Percentiles rank a stretch among this genome's conserved stretches.
These are phyloP conservation scores for Populus hybrid DNA, from an alignment of 441 rosid species.

Conservation along the genomic window DNA sequence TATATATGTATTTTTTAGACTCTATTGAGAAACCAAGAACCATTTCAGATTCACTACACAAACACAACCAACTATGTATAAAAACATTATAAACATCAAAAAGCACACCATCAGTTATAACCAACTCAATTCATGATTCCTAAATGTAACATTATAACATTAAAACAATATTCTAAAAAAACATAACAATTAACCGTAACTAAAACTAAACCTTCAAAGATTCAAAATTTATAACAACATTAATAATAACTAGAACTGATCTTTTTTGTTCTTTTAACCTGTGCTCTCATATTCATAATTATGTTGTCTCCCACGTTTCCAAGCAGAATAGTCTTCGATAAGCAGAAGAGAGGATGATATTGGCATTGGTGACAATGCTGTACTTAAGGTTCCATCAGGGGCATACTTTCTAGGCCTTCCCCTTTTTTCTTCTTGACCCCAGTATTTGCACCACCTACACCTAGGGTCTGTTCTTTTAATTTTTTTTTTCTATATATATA, in stretches of 20 bases:
- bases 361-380: slow-evolving; percentile 67
- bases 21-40: slow-evolving; percentile 10
- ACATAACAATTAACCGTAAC: background rate
- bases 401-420: too few species aligned
- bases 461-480: too few species aligned
- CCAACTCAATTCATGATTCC: slow-evolving; percentile 5
- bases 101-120: background rate
- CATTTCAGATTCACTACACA: slow-evolving; percentile 6
- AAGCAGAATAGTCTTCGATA: slow-evolving; percentile 40
- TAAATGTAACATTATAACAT: slow-evolving; percentile 13
- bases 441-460: too few species aligned
- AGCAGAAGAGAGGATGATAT: slow-evolving; percentile 73
- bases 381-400: slow-evolving; percentile 67
- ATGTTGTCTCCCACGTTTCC: slow-evolving; percentile 61
- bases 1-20: too few species aligned
- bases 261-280: slow-evolving; percentile 31
- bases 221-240: background rate
- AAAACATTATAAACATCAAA: background rate
- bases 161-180: background rate
- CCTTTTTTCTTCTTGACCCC: too few species aligned
- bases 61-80: background rate
- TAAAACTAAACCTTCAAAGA: background rate
- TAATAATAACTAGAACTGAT: background rate
- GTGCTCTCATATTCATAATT: slow-evolving; percentile 43
- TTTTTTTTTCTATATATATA: too few species aligned